Conservation (phyloP, 495 filamentous ascomycete species). For the Niebla homalea region DNA sequence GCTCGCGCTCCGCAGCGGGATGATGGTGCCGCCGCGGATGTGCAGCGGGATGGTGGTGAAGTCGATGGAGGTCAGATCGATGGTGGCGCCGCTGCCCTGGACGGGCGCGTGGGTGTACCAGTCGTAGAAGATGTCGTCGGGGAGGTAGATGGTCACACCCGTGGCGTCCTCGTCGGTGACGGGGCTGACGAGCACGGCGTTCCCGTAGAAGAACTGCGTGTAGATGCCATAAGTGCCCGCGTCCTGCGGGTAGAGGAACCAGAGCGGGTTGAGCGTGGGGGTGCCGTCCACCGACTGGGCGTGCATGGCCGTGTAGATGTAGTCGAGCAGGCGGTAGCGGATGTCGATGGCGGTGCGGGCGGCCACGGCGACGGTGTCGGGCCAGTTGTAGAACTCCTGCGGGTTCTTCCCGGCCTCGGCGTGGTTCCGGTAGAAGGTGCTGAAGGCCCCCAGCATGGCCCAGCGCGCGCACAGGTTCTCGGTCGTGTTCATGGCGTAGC, state of each 20-base stretch:
- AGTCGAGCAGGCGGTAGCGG: constrained; percentile 65
- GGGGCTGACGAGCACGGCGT: constrained; percentile 57
- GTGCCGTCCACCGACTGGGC: constrained; percentile 51
- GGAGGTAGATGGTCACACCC: constrained; percentile 58
- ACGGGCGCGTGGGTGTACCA: constrained; percentile 50
- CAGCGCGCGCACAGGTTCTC: constrained; percentile 74
- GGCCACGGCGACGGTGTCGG: constrained; percentile 42
- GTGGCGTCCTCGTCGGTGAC: constrained; percentile 52
- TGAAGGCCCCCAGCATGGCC: constrained; percentile 70
- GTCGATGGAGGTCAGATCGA: constrained; percentile 40
- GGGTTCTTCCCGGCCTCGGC: constrained; percentile 34
- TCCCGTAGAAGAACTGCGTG: constrained; percentile 63
- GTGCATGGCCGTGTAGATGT: constrained; percentile 67
- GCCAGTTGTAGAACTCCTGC: constrained; percentile 75
- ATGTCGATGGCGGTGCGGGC: constrained; percentile 61
- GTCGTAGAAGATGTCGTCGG: constrained; percentile 66
- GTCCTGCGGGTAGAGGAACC: constrained; percentile 60
- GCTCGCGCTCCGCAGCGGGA: constrained; percentile 47
- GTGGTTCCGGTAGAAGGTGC: constrained; percentile 77
- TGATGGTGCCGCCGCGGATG: constrained; percentile 54
- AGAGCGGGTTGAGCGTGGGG: constrained; percentile 56
- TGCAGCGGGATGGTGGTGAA: constrained; percentile 61
- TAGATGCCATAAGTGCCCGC: constrained; percentile 44
- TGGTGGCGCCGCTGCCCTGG: constrained; percentile 37
- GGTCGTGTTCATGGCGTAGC: constrained; percentile 57